phyloP scores from a whole-genome alignment of 441 rosid species.

The Kokia cookei region DNA sequence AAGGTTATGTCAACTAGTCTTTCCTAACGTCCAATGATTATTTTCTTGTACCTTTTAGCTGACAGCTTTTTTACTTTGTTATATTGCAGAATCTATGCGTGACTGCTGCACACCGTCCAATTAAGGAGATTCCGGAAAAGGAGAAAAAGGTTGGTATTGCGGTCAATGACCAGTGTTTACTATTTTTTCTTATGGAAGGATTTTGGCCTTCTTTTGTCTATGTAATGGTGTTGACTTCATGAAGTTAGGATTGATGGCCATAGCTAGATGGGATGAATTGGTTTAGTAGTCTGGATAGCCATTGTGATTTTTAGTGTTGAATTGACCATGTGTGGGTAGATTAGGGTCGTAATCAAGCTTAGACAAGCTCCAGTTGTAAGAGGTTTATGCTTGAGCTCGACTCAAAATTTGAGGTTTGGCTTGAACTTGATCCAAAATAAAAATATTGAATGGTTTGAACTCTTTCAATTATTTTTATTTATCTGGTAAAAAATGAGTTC shows the following conservation, averaged over 20 bases:
- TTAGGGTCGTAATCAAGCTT: background rate
- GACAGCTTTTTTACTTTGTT: constrained; percentile 4
- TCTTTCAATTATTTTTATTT: background rate
- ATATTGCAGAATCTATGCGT: constrained; percentile 65
- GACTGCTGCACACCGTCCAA: constrained; percentile 70
- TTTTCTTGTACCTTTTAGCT: background rate
- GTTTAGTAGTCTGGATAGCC: background rate
- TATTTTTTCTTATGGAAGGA: background rate
- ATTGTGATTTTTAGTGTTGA: background rate
- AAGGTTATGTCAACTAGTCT: constrained; percentile 45
- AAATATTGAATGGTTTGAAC: background rate
- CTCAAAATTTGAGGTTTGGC: background rate
- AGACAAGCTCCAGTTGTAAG: background rate
- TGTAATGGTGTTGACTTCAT: background rate
- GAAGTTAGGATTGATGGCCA: background rate
- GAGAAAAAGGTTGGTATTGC: constrained; percentile 48
- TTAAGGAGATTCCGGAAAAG: constrained; percentile 66
- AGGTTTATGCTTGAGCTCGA: background rate
- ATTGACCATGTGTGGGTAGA: background rate
- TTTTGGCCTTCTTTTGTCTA: background rate
- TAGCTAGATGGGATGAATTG: background rate
- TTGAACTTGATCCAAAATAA: background rate
- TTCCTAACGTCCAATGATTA: background rate
- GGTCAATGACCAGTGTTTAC: background rate
- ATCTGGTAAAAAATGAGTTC: background rate